These are phyloP conservation scores for Termitomyces sp. DNA, from an alignment of 768 basidiomycete genomes.

Conservation along the genomic window DNA sequence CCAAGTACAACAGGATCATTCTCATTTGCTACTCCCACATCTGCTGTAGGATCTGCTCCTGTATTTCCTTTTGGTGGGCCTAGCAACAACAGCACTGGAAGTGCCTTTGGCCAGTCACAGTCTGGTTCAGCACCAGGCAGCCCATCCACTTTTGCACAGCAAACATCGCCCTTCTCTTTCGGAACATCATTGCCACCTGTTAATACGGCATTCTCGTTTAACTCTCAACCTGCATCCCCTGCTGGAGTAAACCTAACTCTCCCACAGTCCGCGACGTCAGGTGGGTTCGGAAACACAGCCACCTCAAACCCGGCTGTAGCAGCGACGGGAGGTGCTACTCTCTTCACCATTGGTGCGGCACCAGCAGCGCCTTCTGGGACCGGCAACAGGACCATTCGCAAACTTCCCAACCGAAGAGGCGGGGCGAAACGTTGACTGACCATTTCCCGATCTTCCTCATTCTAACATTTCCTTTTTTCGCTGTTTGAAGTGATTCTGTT, in stretches of 20 bases:
- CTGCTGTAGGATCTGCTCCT: constrained; percentile 33
- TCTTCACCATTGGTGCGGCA: constrained; percentile 61
- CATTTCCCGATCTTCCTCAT: neutral
- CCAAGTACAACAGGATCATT: constrained; percentile 40
- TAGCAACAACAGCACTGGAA: constrained; percentile 21
- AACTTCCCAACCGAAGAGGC: constrained; percentile 45
- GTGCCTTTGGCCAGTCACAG: constrained; percentile 38
- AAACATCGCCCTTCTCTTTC: constrained; percentile 42
- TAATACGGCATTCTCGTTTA: constrained; percentile 42
- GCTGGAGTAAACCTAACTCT: constrained; percentile 33
- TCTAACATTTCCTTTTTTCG: neutral
- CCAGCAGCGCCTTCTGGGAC: constrained; percentile 31
- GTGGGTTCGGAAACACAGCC: constrained; percentile 34
- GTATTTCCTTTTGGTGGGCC: constrained; percentile 43
- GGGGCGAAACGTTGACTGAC: constrained; percentile 31
- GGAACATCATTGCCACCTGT: constrained; percentile 31
- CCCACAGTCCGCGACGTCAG: constrained; percentile 30
- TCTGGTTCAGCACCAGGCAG: constrained; percentile 48
- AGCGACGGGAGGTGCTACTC: constrained; percentile 30
- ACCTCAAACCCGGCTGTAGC: constrained; percentile 29
- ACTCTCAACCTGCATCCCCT: constrained; percentile 56
- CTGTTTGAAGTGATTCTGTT: neutral
- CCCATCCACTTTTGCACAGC: constrained; percentile 53
- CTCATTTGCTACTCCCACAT: constrained; percentile 37
- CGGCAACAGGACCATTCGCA: constrained; percentile 44